A percentile compares a stretch with the other conserved stretches of the same genome.
Conservation (phyloP, 176 grass and related monocot genomes). For the Elaeis guineensis region DNA sequence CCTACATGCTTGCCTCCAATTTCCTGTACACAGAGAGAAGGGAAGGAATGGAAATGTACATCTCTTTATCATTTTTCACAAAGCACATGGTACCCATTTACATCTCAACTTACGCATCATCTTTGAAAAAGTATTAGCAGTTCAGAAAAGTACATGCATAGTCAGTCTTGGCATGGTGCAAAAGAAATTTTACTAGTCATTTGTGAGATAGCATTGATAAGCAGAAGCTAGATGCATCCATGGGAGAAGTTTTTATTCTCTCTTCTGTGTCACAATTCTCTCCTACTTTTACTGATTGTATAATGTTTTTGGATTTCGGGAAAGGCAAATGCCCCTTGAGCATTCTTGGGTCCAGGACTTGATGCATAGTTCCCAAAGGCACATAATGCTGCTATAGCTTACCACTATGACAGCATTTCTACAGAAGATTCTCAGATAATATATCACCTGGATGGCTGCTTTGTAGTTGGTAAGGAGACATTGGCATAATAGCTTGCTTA, state of each 20-base stretch:
- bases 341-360: conserved; percentile 43
- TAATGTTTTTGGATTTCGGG: conserved; percentile 21
- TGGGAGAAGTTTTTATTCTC: conserved; percentile 21
- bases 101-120: conserved; percentile 3
- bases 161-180: conserved; percentile 10
- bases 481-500: conserved; percentile 28
- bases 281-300: conserved; percentile 21
- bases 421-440: conserved; percentile 45
- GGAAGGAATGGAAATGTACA: no score
- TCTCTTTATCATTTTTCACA: no score
- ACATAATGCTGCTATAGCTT: conserved; percentile 50
- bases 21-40: no score
- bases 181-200: conserved; percentile 16
- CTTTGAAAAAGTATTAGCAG: background rate
- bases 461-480: conserved; percentile 55
- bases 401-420: conserved; percentile 40
- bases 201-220: conserved; percentile 15
- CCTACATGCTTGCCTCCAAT: no score
- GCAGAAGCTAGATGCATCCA: conserved; percentile 16
- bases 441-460: conserved; percentile 29
- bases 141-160: conserved; percentile 9
- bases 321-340: conserved; percentile 33
- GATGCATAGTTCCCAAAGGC: conserved; percentile 37
- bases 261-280: conserved; percentile 25
- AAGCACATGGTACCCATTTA: background rate